phyloP scores from a whole-genome alignment of 768 basidiomycete species.

The Gloeopeniophorella convolvens region DNA sequence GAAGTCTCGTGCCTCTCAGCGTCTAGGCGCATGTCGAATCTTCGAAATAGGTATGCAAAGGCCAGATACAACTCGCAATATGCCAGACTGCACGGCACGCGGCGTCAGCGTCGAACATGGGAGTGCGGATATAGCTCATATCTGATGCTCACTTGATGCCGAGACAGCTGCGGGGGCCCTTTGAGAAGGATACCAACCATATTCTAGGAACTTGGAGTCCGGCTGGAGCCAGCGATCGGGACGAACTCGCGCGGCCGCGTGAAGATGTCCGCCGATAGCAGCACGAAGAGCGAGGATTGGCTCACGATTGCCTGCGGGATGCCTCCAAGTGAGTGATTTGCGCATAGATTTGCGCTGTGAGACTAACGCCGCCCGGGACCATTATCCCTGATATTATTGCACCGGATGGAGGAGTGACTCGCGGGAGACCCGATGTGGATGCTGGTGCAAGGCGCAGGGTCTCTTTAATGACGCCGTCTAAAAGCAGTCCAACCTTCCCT shows the following conservation, averaged over 20 bases:
- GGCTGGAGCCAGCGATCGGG: slow-evolving; percentile 20
- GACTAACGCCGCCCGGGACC: slow-evolving; percentile 11
- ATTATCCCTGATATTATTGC: slow-evolving; percentile 5
- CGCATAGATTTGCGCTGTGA: not conserved
- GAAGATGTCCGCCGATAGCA: slow-evolving; percentile 12
- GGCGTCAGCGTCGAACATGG: not conserved
- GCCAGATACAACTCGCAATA: slow-evolving; percentile 22
- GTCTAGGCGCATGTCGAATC: slow-evolving; percentile 20
- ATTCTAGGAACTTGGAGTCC: slow-evolving; percentile 9
- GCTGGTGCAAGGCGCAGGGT: not conserved
- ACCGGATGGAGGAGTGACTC: slow-evolving; percentile 7
- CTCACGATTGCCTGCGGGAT: slow-evolving; percentile 6
- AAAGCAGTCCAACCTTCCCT: too few relatives aligned
- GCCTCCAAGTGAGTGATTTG: not conserved
- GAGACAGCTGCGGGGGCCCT: slow-evolving; percentile 20
- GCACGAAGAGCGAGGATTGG: slow-evolving; percentile 15
- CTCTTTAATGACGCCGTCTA: slow-evolving; percentile 17
- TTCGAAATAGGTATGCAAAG: slow-evolving; percentile 22
- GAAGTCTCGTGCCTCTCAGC: not conserved
- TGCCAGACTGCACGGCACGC: slow-evolving; percentile 16
- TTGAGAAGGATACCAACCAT: slow-evolving; percentile 19
- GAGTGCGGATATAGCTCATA: too few relatives aligned
- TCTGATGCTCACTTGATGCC: slow-evolving; percentile 20
- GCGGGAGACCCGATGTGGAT: slow-evolving; percentile 7
- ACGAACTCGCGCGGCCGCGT: slow-evolving; percentile 12